These are phyloP conservation scores for Ampelocalamus luodianensis DNA, from an alignment of 176 grass and related monocot species.

Conservation along the genomic window DNA sequence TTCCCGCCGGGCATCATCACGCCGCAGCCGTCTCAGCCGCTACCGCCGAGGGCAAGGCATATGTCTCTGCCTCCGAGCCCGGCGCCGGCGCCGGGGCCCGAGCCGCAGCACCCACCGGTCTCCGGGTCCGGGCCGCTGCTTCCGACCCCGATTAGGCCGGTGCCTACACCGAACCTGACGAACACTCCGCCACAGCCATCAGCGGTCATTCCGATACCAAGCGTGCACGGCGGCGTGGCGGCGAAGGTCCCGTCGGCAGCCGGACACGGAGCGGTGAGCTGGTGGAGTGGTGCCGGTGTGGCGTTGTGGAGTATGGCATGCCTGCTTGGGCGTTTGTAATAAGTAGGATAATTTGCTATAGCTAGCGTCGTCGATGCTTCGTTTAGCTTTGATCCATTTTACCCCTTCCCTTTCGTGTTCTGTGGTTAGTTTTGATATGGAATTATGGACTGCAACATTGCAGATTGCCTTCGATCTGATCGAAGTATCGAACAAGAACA, in stretches of 20 bases:
- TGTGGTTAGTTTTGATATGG: constrained; percentile 15
- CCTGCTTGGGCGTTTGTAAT: constrained; percentile 28
- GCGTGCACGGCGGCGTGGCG: constrained; percentile 42
- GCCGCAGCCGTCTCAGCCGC: not conserved
- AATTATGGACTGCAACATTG: not conserved
- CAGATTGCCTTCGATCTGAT: not conserved
- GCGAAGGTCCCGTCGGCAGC: constrained; percentile 6
- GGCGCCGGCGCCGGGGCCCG: not conserved
- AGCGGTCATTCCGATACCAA: constrained; percentile 44
- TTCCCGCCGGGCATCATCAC: constrained; percentile 12
- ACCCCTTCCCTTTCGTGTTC: constrained; percentile 4
- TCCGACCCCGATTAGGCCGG: constrained; percentile 30
- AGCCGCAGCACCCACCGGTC: no score
- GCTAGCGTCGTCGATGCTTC: not conserved
- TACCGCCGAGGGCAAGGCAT: constrained; percentile 24
- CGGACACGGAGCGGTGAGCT: not conserved
- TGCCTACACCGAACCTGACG: constrained; percentile 1
- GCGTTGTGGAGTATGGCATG: constrained; percentile 22
- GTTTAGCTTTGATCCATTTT: constrained; percentile 8
- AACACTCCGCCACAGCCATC: constrained; percentile 1
- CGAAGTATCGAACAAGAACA: not conserved
- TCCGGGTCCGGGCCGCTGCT: not conserved
- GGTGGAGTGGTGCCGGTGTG: not conserved
- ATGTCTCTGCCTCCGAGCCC: constrained; percentile 24
- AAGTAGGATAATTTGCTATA: not conserved